These are phyloP conservation scores for Drechslerella coelobrocha DNA, from an alignment of 2,329 filamentous ascomycete genomes.

Conservation along the genomic window DNA sequence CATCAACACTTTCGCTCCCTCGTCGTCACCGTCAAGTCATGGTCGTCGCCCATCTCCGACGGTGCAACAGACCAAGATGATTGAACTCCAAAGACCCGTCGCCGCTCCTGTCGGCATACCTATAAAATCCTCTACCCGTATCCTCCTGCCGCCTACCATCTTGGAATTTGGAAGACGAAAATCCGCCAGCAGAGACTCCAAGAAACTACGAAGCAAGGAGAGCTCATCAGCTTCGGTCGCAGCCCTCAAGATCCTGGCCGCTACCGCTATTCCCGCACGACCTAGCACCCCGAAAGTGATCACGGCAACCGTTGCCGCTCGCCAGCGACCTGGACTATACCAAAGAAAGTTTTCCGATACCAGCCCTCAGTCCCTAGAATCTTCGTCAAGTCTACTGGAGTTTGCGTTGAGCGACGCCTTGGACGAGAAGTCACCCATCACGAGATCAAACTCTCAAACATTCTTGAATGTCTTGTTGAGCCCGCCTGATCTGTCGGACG, in stretches of 20 bases:
- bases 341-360: constrained; percentile 47
- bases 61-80: constrained; percentile 28
- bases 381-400: constrained; percentile 49
- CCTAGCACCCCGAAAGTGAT: constrained; percentile 32
- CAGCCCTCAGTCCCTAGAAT: constrained; percentile 48
- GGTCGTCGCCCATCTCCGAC: constrained; percentile 43
- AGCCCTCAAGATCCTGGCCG: constrained; percentile 53
- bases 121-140: constrained; percentile 25
- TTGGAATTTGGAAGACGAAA: constrained; percentile 30
- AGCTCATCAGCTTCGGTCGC: constrained; percentile 52
- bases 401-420: constrained; percentile 52
- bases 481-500: constrained; percentile 53
- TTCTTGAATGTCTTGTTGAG: constrained; percentile 53
- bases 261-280: constrained; percentile 53
- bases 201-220: constrained; percentile 22
- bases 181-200: constrained; percentile 13
- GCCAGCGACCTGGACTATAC: constrained; percentile 42
- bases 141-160: constrained; percentile 23
- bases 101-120: constrained; percentile 43
- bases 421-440: constrained; percentile 50
- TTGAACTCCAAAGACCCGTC: constrained; percentile 40
- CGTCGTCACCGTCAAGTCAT: constrained; percentile 36
- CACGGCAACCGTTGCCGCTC: constrained; percentile 1
- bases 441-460: constrained; percentile 52
- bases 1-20: constrained; percentile 31